Percentiles rank a stretch among this genome's conserved stretches.
Conservation (phyloP, 495 filamentous ascomycete species). For the Amphirosellinia nigrospora region DNA sequence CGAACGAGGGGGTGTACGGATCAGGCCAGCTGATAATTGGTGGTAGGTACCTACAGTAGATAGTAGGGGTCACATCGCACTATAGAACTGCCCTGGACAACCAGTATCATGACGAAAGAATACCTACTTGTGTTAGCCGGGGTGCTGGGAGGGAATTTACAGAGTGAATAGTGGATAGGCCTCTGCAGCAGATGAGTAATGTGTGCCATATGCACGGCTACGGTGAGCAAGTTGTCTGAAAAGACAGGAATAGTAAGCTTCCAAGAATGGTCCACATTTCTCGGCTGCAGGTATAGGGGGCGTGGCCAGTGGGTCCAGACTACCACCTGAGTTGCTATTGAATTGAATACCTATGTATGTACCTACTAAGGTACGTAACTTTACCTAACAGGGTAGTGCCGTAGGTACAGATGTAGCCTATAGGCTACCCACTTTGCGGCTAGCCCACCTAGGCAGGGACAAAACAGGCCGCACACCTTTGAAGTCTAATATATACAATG, state of each 20-base stretch:
- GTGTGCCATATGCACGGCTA: conserved; percentile 12
- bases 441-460: neutral
- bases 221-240: conserved; percentile 12
- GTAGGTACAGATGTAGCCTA: neutral
- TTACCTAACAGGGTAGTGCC: too few species aligned
- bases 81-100: neutral
- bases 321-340: neutral
- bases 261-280: neutral
- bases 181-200: conserved; percentile 3
- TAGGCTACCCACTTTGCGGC: neutral
- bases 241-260: conserved; percentile 16
- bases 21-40: neutral
- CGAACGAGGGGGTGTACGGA: conserved; percentile 10
- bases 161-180: conserved; percentile 5
- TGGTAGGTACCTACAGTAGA: too few species aligned
- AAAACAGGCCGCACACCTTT: too few species aligned
- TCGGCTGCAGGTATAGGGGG: conserved; percentile 9
- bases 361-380: too few species aligned
- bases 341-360: too few species aligned
- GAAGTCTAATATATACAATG: too few species aligned
- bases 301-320: conserved; percentile 1
- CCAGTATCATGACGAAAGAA: conserved; percentile 16
- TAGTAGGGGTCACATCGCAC: neutral
- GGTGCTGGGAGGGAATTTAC: conserved; percentile 19
- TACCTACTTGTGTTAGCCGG: neutral